Base-by-base conservation (phyloP, 495 filamentous ascomycete genomes). In the Corynascus novoguineensis region DNA sequence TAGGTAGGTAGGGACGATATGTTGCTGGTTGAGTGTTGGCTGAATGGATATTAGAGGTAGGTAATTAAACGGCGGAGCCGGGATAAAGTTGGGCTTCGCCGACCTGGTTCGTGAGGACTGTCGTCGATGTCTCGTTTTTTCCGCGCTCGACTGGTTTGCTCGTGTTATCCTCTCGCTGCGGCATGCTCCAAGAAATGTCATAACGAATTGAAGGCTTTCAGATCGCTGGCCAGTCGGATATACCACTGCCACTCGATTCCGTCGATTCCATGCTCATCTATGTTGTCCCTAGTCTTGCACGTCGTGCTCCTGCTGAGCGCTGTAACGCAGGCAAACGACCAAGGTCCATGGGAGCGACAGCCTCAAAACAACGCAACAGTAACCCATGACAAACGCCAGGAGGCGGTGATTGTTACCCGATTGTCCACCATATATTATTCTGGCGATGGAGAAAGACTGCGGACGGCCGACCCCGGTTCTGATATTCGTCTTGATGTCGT, bases 401-500 rank as follows among this genome's bases (percentile, higher is more conserved):
- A 17, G 15, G 44, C 32, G 0, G 22, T 40, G 9, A 9, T 57
- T 3, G 35, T 58, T 32, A 63, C 58, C 31, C 41, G 35, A 19
- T 58, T 60, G 11, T 54, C 53, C 0, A 64, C 50, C 5, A 15
- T 60, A 19, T 61, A 34, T 38, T 25, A 25, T 0, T 37, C 28
- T 14, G 63, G 63, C 1, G 50, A 65, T 31, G 19, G 58, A 1
- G 25, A 35, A 11, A 38, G 40, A 15, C 25, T 31, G 2, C 52
- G 60, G 5, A 63, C 63, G 0, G 62, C 63, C 22, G 53, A 61
- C 9, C 25, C 14, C 3, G 65, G 63, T 15, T 68, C 50, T 31
- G 60, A 65, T 44, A 53, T 41, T 42, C 63, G 63, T 10, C 53
- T 65, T 11, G 58, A 65, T 35, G 10, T 63, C 22, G 12, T 41